Base-by-base conservation (phyloP, 352 stramenopile species). In the Phytophthora cryptogea region DNA sequence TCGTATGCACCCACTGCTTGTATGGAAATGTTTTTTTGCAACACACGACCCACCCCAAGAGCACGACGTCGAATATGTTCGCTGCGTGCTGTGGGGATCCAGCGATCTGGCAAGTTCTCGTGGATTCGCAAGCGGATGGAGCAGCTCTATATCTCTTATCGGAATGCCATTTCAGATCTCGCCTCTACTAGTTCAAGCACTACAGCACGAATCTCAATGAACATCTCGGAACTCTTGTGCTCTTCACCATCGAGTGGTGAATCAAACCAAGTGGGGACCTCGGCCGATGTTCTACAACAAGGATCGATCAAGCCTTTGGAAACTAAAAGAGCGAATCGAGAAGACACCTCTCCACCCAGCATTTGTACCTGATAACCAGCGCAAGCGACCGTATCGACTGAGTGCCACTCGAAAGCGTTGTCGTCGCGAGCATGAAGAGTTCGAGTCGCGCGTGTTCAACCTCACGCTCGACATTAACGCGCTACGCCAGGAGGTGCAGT, bases 401-500 rank as follows among this genome's bases (percentile, higher is more conserved):
- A 66, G 63, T 37, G 50, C 47, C 7, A 13, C 40, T 3, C 49
- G 57, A 17, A 36, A 51, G 14, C 36, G 44, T 14, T 39, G 16
- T 17, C 44, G 40, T 6, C 44, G 13, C 10, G 28, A 48, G 7
- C 17, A 45, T 14, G 16, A 47, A 14, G 2, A 43, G 5, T 52
- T 58, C 43, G 46, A 65, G 31, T 65, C 64, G 6, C 32, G 30
- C 1, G 46, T 66, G 45, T 59, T 59, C 37, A 69, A 68, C 13
- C 33, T 73, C 10, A 66, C 59, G 14, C 54, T 72, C 44, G 64
- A 72, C 50, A 37, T 62, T 35, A 69, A 69, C 54, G 16, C 55
- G 7, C 39, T 76, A 11, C 59, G 56, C 8, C 68, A 76, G 37
- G 63, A 76, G 42, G 45, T 76, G 41, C 59, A 59, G 45, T 56